phyloP scores from a whole-genome alignment of 345 rosid genomes.

The Punica granatum region DNA sequence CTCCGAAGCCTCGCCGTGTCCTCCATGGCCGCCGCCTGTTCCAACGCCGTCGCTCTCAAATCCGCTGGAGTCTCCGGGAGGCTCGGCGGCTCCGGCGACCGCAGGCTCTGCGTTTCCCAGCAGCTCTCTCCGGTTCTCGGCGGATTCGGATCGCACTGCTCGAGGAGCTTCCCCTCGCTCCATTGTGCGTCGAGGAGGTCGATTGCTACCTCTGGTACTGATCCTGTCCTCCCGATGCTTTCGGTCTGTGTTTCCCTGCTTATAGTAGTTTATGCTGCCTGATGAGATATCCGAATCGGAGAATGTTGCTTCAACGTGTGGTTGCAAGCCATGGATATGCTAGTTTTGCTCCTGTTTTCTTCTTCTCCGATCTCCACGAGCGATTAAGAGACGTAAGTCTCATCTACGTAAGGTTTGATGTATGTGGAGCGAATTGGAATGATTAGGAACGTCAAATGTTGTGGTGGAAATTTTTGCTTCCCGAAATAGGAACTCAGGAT shows the following conservation, averaged over 20 bases:
- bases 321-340: not conserved
- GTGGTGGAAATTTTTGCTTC: not conserved
- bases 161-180: conserved; percentile 30
- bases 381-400: not conserved
- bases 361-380: not conserved
- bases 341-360: not conserved
- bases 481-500: too few species aligned
- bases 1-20: conserved; percentile 23
- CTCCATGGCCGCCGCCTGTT: conserved; percentile 56
- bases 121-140: conserved; percentile 39
- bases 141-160: conserved; percentile 20
- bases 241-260: not conserved
- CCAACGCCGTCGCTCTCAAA: conserved; percentile 43
- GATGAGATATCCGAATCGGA: not conserved
- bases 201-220: conserved; percentile 47
- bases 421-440: not conserved
- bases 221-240: not conserved
- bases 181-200: conserved; percentile 35
- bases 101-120: conserved; percentile 28
- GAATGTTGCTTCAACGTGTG: not conserved
- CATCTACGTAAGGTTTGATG: not conserved
- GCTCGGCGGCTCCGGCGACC: conserved; percentile 22
- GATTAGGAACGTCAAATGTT: not conserved
- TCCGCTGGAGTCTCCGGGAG: conserved; percentile 24
- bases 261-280: not conserved